These are phyloP conservation scores for Ramichloridium luteum DNA, from an alignment of 2,329 filamentous ascomycete genomes.

Conservation along the genomic window DNA sequence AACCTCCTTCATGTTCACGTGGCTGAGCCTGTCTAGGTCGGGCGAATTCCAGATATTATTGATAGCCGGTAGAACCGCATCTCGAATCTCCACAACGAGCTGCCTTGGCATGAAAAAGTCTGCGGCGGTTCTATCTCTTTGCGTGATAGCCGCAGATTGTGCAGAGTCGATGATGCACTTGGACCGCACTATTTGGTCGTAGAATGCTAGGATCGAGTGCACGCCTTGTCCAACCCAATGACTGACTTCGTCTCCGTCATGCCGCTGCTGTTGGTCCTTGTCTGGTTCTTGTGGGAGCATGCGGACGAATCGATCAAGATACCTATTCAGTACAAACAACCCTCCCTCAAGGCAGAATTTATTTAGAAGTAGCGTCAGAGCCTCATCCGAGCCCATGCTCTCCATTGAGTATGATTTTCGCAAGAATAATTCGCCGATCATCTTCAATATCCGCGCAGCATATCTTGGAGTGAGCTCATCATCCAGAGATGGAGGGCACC, in stretches of 20 bases:
- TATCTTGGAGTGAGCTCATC: constrained; percentile 18
- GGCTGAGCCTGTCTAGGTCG: constrained; percentile 69
- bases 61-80: constrained; percentile 64
- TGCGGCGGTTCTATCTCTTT: constrained; percentile 32
- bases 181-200: constrained; percentile 59
- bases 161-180: constrained; percentile 71
- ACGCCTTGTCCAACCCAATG: constrained; percentile 32
- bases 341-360: constrained; percentile 77
- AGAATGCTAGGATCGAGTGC: constrained; percentile 76
- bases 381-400: constrained; percentile 18
- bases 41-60: constrained; percentile 73
- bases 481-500: constrained; percentile 8
- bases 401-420: constrained; percentile 17
- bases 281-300: constrained; percentile 10
- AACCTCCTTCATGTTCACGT: constrained; percentile 62
- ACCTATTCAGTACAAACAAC: constrained; percentile 55
- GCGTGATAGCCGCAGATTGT: constrained; percentile 46
- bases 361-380: constrained; percentile 61
- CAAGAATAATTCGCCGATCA: constrained; percentile 15
- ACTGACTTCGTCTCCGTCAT: constrained; percentile 7
- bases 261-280: constrained; percentile 30
- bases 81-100: constrained; percentile 74
- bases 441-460: constrained; percentile 13
- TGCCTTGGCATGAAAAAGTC: constrained; percentile 58
- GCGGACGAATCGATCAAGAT: constrained; percentile 18